A percentile compares a stretch with the other conserved stretches of the same genome.
Evolutionary conservation across 257 asterid species (phyloP).

Genomic region (Jacaranda mimosifolia): DNA sequence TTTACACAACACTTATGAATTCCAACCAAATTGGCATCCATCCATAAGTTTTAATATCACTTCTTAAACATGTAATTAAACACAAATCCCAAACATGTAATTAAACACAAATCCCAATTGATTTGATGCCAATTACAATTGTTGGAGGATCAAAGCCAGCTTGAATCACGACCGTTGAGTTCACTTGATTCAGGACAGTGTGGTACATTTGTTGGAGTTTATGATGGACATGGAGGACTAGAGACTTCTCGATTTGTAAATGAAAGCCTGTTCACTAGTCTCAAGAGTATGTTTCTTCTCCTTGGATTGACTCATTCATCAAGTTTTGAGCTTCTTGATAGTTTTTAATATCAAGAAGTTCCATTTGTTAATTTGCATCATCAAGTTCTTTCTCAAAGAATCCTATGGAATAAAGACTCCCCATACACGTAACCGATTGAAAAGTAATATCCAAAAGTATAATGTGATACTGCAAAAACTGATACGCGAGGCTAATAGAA

Average conservation of each 20-base stretch:
- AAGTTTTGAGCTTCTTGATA: constrained; percentile 5
- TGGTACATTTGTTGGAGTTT: constrained; percentile 95
- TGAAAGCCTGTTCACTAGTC: constrained; percentile 66
- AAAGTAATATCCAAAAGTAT: too few relatives aligned
- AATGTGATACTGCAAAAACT: not conserved
- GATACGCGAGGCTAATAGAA: not conserved
- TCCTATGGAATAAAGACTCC: not conserved
- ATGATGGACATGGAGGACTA: constrained; percentile 99
- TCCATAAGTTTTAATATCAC: too few relatives aligned
- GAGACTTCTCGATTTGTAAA: constrained; percentile 87
- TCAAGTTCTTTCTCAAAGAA: not conserved
- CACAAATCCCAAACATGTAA: too few relatives aligned
- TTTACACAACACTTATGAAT: too few relatives aligned
- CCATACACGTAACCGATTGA: too few relatives aligned
- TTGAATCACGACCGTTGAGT: constrained; percentile 88
- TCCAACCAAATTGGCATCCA: too few relatives aligned
- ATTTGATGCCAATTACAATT: not conserved
- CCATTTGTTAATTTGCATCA: constrained; percentile 30
- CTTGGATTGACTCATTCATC: constrained; percentile 17
- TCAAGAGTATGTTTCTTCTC: constrained; percentile 73
- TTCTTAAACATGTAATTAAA: too few relatives aligned
- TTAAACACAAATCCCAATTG: too few relatives aligned
- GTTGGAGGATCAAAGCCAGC: constrained; percentile 96
- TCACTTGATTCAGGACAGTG: constrained; percentile 68
- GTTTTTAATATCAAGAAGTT: constrained; percentile 19